Evolutionary conservation across 352 stramenopile species (phyloP), one percentile per base, ranked within the genome.

Genomic region (Globisporangium uncinulatum): DNA sequence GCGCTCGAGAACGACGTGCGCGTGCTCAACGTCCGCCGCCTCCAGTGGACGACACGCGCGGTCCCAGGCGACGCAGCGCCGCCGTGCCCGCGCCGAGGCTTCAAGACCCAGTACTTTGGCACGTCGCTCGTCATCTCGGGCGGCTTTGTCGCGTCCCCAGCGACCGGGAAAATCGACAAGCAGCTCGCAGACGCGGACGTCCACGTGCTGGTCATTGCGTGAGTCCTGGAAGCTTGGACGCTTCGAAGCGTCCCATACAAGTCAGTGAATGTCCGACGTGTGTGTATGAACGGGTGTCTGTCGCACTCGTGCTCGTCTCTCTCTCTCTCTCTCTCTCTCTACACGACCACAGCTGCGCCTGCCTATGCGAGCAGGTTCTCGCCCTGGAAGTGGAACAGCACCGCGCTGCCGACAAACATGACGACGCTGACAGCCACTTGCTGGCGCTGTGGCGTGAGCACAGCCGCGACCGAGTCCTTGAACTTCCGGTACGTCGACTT

Each of bases 71-170:
- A 83, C 6, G 49, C 34, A 13, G 34, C 7, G 34, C 34, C 64
- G 0, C 79, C 81, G 20, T 83, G 81, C 51, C 67, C 81, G 47
- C 79, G 79, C 1, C 67, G 79, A 46, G 81, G 81, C n/a, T 89
- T 89, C 69, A 92, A 89, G 67, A 85, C 68, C 44, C 81, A 88
- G 58, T 91, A 71, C 61, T 88, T 92, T 62, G 77, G 82, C 66
- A 89, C 77, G 6, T 82, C 79, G 14, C 59, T 89, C 39, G 70
- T 89, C 20, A 66, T 92, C 50, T 87, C 77, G n/a, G 88, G 79
- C 41, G 82, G 81, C 44, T 92, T 92, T 42, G 71, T 89, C 15
- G 68, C 61, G 19, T 71, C 73, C 19, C 49, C 44, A 0, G 43
- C 56, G 51, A 72, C 60, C n/a, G 63, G 66, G 24, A 76, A 76